These are phyloP conservation scores for Platanthera zijinensis DNA, from an alignment of 106 monocot species.

Conservation along the genomic window DNA sequence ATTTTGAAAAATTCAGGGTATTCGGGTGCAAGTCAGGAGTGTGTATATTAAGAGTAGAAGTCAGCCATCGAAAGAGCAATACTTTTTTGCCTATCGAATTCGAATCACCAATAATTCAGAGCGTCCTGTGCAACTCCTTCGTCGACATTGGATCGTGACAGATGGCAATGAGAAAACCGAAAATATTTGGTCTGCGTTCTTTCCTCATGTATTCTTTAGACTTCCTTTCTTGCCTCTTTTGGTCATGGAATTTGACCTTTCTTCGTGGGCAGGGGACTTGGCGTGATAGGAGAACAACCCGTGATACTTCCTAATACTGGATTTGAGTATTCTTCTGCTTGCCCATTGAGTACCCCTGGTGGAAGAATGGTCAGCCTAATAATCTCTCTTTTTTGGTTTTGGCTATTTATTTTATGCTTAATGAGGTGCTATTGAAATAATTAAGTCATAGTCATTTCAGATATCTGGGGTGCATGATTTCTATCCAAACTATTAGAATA, in stretches of 20 bases:
- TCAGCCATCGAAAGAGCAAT: conserved; percentile 70
- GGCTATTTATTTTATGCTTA: neutral
- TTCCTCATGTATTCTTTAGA: neutral
- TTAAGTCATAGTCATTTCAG: neutral
- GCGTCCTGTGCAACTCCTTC: conserved; percentile 75
- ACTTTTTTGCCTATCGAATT: conserved; percentile 54
- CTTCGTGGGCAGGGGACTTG: conserved; percentile 55
- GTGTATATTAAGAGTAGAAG: conserved; percentile 76
- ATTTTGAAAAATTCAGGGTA: conserved; percentile 45
- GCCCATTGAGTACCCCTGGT: conserved; percentile 69
- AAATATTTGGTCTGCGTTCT: conserved; percentile 66
- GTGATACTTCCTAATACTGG: conserved; percentile 87
- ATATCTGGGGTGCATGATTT: too few species aligned
- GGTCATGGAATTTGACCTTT: neutral
- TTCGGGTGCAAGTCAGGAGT: conserved; percentile 92
- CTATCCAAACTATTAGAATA: too few species aligned
- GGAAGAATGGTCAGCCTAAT: conserved; percentile 71
- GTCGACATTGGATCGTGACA: conserved; percentile 97
- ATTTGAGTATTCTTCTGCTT: conserved; percentile 92
- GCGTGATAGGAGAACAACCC: conserved; percentile 91
- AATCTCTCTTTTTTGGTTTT: neutral
- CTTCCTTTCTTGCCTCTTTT: neutral
- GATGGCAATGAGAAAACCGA: conserved; percentile 82
- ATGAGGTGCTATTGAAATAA: neutral
- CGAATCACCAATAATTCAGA: conserved; percentile 80